Percentiles rank a stretch among this genome's conserved stretches.
These are phyloP conservation scores for Dipteronia dyeriana DNA, from an alignment of 345 rosid species.

Conservation along the genomic window DNA sequence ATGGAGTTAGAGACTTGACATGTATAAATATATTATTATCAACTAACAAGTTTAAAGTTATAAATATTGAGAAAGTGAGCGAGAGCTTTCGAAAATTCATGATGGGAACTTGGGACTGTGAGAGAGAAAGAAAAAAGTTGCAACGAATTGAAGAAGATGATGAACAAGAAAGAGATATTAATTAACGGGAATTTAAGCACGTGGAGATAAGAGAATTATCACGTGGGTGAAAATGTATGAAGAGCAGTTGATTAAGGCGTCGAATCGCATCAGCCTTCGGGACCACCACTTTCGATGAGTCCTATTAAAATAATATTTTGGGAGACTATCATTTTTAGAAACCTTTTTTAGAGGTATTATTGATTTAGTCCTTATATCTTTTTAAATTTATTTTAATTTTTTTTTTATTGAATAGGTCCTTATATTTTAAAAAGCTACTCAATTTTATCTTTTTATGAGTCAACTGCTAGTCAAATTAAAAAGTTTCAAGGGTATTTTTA, in stretches of 20 bases:
- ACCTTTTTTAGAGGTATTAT: too few relatives aligned
- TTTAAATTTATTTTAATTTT: too few relatives aligned
- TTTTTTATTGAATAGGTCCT: too few relatives aligned
- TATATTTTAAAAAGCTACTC: too few relatives aligned
- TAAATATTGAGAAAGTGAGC: not conserved
- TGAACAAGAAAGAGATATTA: not conserved
- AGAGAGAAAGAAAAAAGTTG: not conserved
- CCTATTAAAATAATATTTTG: too few relatives aligned
- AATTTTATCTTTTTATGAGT: too few relatives aligned
- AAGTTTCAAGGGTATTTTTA: too few relatives aligned
- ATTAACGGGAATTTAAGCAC: slow-evolving; percentile 32
- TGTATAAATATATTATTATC: not conserved
- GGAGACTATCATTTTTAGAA: too few relatives aligned
- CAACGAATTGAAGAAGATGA: not conserved
- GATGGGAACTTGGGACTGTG: not conserved
- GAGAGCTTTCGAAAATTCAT: slow-evolving; percentile 17
- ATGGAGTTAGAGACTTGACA: slow-evolving; percentile 7
- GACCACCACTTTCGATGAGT: slow-evolving; percentile 27
- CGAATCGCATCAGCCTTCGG: slow-evolving; percentile 21
- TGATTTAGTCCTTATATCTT: too few relatives aligned
- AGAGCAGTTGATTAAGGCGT: slow-evolving; percentile 17
- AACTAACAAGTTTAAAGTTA: not conserved
- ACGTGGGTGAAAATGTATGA: not conserved
- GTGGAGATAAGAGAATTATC: slow-evolving; percentile 26
- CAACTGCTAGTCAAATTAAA: too few relatives aligned